phyloP scores from a whole-genome alignment of 2,329 filamentous ascomycete genomes.

The Fusarium sublunatum region DNA sequence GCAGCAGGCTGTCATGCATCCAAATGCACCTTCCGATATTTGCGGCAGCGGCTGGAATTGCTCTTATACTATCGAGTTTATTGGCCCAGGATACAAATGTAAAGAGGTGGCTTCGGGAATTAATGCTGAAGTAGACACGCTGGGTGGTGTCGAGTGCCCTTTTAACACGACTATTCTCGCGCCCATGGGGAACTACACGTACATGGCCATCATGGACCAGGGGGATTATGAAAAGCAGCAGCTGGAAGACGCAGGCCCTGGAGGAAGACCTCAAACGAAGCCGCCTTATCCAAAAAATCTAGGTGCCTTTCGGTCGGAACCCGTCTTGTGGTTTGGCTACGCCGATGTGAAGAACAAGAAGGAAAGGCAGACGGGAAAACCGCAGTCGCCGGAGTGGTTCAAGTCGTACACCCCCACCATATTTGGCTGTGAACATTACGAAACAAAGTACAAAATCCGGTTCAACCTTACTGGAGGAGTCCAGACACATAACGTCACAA shows the following conservation, averaged over 20 bases:
- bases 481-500: slow-evolving; percentile 32
- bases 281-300: slow-evolving; percentile 39
- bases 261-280: slow-evolving; percentile 25
- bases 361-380: slow-evolving; percentile 28
- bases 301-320: slow-evolving; percentile 41
- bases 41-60: slow-evolving; percentile 45
- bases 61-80: slow-evolving; percentile 38
- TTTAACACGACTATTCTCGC: slow-evolving; percentile 37
- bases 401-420: slow-evolving; percentile 44
- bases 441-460: slow-evolving; percentile 39
- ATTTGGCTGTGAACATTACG: slow-evolving; percentile 42
- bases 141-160: slow-evolving; percentile 31
- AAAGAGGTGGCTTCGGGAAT: slow-evolving; percentile 29
- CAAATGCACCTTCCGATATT: slow-evolving; percentile 30
- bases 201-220: slow-evolving; percentile 32
- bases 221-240: slow-evolving; percentile 41
- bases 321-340: slow-evolving; percentile 44
- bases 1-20: slow-evolving; percentile 34
- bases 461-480: slow-evolving; percentile 41
- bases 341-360: slow-evolving; percentile 35
- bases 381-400: slow-evolving; percentile 27
- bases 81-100: slow-evolving; percentile 41
- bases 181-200: slow-evolving; percentile 39
- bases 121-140: slow-evolving; percentile 22
- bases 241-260: slow-evolving; percentile 2